Evolutionary conservation across 306 rosid species (phyloP), one percentile per base, ranked within the genome.

Genomic region (Glycine tomentella): DNA sequence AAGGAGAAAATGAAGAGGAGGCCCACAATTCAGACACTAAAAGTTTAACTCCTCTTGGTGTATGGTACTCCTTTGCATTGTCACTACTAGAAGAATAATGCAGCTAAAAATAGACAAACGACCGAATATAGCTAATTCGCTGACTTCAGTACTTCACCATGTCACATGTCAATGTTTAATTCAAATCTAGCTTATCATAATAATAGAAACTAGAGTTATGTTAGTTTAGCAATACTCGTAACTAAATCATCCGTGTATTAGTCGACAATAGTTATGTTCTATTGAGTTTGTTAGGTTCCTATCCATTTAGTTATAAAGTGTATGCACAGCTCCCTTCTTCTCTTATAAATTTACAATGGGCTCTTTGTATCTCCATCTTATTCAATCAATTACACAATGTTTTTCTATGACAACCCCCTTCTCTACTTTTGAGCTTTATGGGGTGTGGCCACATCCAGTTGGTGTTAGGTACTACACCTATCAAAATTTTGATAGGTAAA

Each of bases 141-240:
- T 36, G 40, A 36, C 3, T 36, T 53, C 15, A 20, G 20, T 45
- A 59, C 31, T 25, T 36, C 40, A 36, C 40, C 40, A 36, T 4
- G 70, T 44, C 44, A 52, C 0, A 4, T 25, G 31, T 33, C 74
- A 69, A 61, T 62, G 33, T 14, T 6, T 76, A 10, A 61, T 69
- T 36, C 78, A 69, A 52, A 40, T 65, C 14, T 44, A 40, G 40
- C 52, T 58, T 58, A 74, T 12, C 4, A 62, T 62, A 51, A 80
- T 31, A 11, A 61, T 15, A 61, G 3, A 55, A 55, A 14, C 25
- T 2, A n/a, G 5, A 15, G 0, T 17, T 4, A 25, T 0, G 38
- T 17, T 17, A 61, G 40, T 20, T 59, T 17, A 58, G 6, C 20
- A 58, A 15, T 58, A 6, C 3, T 31, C 38, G 8, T 9, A 10